Conservation (phyloP, 2,329 filamentous ascomycete genomes). For the Pleomassaria siparia region DNA sequence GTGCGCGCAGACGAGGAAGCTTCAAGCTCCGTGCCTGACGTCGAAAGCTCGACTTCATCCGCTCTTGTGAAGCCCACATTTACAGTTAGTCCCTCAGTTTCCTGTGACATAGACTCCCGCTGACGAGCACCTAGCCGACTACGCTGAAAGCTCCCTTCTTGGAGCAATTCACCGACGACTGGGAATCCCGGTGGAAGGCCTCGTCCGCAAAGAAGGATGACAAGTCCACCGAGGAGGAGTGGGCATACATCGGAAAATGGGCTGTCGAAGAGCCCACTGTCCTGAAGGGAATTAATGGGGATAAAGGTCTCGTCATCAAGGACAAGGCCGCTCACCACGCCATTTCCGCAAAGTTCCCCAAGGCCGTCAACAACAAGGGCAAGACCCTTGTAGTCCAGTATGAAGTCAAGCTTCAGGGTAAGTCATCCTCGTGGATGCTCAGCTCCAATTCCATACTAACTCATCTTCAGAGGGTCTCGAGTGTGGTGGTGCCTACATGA, state of each 20-base stretch:
- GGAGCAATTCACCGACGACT: conserved; percentile 97
- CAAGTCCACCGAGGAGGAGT: conserved; percentile 76
- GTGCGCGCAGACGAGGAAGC: conserved; percentile 68
- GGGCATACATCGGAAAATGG: conserved; percentile 98
- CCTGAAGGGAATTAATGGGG: conserved; percentile 88
- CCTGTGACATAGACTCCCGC: not conserved
- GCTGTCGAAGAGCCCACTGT: conserved; percentile 89
- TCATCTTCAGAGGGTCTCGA: conserved; percentile 75
- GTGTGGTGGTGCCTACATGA: conserved; percentile 98
- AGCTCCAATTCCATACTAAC: conserved; percentile 26
- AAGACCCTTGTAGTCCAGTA: conserved; percentile 98
- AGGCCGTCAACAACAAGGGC: conserved; percentile 95
- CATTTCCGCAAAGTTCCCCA: conserved; percentile 98
- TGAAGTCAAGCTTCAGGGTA: conserved; percentile 98
- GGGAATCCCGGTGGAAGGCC: conserved; percentile 90
- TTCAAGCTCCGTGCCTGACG: conserved; percentile 47
- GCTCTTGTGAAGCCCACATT: conserved; percentile 75
- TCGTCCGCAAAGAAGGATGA: conserved; percentile 96
- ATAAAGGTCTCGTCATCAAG: conserved; percentile 98
- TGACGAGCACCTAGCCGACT: conserved; percentile 66
- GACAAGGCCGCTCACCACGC: conserved; percentile 97
- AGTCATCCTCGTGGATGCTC: conserved; percentile 42
- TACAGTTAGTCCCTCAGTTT: conserved; percentile 65
- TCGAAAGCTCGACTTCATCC: conserved; percentile 58
- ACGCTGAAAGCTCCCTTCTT: conserved; percentile 89